phyloP scores from a whole-genome alignment of 345 rosid genomes.

The Psidium guajava region DNA sequence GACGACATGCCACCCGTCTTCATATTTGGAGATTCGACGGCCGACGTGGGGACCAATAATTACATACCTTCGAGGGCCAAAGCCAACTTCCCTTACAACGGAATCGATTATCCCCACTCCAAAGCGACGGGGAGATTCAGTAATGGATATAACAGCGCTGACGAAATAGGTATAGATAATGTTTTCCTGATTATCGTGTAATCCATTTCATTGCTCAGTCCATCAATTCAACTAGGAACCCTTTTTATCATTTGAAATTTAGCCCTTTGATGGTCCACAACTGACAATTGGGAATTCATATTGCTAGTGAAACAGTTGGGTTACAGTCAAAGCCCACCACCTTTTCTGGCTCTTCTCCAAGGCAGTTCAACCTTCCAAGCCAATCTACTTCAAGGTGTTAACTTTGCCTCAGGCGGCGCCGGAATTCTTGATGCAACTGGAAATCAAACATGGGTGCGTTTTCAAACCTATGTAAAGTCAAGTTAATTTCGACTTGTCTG shows the following conservation, averaged over 20 bases:
- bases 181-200: not conserved
- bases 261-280: not conserved
- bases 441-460: not conserved
- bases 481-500: not conserved
- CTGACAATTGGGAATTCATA: not conserved
- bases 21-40: conserved; percentile 7
- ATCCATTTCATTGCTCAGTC: not conserved
- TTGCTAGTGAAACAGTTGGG: not conserved
- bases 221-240: not conserved
- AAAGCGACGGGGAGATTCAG: conserved; percentile 12
- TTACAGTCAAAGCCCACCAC: not conserved
- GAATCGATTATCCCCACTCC: conserved; percentile 11
- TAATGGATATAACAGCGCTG: conserved; percentile 12
- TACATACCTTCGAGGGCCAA: not conserved
- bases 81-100: conserved; percentile 8
- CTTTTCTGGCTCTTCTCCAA: not conserved
- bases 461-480: not conserved
- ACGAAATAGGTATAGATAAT: conserved; percentile 6
- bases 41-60: conserved; percentile 4
- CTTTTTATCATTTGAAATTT: not conserved
- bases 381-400: not conserved
- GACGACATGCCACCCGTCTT: not conserved
- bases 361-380: not conserved
- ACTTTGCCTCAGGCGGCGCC: conserved; percentile 6
- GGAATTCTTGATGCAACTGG: conserved; percentile 6